Conservation (phyloP, 352 stramenopile genomes). For the Thraustotheca clavata region DNA sequence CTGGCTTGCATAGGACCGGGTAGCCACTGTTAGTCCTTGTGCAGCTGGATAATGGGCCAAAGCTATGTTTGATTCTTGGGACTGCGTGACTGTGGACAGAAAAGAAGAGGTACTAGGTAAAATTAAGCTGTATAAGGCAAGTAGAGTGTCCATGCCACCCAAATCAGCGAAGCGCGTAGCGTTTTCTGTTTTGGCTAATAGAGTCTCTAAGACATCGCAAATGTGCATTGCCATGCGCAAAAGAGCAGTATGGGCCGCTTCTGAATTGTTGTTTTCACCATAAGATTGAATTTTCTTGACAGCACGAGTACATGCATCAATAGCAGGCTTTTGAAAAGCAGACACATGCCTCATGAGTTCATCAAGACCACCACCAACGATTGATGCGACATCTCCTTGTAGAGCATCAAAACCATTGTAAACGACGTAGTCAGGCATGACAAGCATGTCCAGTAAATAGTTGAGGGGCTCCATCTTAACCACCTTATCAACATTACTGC, state of each 20-base stretch:
- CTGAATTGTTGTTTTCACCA: constrained; percentile 18
- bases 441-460: constrained; percentile 88
- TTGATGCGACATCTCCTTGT: constrained; percentile 88
- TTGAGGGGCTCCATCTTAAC: constrained; percentile 85
- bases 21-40: constrained; percentile 77
- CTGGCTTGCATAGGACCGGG: constrained; percentile 84
- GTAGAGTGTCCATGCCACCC: constrained; percentile 82
- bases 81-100: constrained; percentile 43
- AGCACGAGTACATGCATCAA: constrained; percentile 83
- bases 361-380: constrained; percentile 91
- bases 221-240: constrained; percentile 73
- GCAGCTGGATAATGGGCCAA: constrained; percentile 85
- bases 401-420: constrained; percentile 83
- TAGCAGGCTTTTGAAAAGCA: constrained; percentile 71
- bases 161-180: constrained; percentile 85
- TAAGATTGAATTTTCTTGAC: constrained; percentile 74
- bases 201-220: constrained; percentile 89
- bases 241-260: constrained; percentile 31
- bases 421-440: constrained; percentile 79
- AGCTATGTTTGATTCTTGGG: constrained; percentile 15
- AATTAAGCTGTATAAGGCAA: constrained; percentile 86
- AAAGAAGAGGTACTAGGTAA: constrained; percentile 76
- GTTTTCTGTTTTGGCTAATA: constrained; percentile 92
- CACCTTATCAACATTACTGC: constrained; percentile 85
- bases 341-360: constrained; percentile 95